Evolutionary conservation across 768 basidiomycete species (phyloP), one percentile per base, ranked within the genome.

Genomic region (Calocera cornea): DNA sequence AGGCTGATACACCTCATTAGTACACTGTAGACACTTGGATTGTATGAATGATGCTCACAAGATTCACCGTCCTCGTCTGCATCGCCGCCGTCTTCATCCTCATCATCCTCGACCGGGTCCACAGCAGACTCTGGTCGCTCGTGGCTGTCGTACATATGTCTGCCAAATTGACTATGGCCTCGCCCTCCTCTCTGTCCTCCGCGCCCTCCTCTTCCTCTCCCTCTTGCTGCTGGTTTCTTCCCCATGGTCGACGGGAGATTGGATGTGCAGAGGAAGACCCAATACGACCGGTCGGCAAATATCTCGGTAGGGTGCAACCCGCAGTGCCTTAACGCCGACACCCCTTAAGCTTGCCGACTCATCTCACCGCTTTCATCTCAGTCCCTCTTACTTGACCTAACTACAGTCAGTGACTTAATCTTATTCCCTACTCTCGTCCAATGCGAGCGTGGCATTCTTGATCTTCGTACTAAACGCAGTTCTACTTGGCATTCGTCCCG

Each of bases 51-150:
- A 66, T 65, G 63, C 60, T n/a, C 36, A 41, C 44, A 40, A 17
- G 31, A 31, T 1, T 41, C 17, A 8, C 33, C 33, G n/a, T n/a
- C 67, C 66, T 66, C 73, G 17, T 73, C 76, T 31, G 75, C 77
- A 2, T 76, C 77, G 17, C 74, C 78, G 1, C 73, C 78, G 31
- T 73, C 77, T 7, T n/a, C n/a, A n/a, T 76, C 79, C 5, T 77
- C 78, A 2, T 71, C 72, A 7, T 77, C 78, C 1, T 78, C 77
- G 2, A 80, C 77, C 11, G 79, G 78, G 68, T 84, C 85, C 7
- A 86, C 78, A 0, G 81, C 82, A 69, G 85, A 86, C 5, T 83
- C 84, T 8, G 88, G 86, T 60, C 83, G 76, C n/a, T 75, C 78
- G 22, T 79, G 78, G 27, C 75, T 74, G 47, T 74, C 72, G 41